Evolutionary conservation across 257 asterid genomes (phyloP).

Genomic region (Salvia splendens): DNA sequence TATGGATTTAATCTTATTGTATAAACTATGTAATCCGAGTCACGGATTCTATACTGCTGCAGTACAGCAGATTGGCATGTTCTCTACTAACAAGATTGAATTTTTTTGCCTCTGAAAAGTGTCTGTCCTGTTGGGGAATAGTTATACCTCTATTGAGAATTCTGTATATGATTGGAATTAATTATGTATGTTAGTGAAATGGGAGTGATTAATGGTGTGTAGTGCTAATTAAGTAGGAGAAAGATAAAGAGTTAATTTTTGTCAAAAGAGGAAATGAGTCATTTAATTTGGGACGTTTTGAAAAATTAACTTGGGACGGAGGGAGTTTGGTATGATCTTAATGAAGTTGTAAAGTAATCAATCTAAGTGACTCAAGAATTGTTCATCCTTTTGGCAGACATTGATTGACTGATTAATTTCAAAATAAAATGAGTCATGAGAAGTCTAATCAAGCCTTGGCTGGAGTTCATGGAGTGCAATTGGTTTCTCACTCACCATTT

Average conservation of each 20-base stretch:
- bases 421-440: constrained; percentile 54
- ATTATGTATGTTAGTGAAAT: background rate
- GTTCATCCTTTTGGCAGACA: constrained; percentile 57
- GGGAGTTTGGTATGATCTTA: background rate
- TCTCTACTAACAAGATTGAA: background rate
- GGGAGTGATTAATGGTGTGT: background rate
- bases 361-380: constrained; percentile 33
- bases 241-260: too few relatives aligned
- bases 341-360: constrained; percentile 10
- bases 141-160: too few relatives aligned
- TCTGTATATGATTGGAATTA: background rate
- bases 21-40: too few relatives aligned
- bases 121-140: too few relatives aligned
- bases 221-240: background rate
- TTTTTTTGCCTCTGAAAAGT: background rate
- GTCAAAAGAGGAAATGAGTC: too few relatives aligned
- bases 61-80: background rate
- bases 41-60: too few relatives aligned
- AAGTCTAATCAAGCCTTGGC: constrained; percentile 49
- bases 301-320: too few relatives aligned
- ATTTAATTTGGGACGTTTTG: too few relatives aligned
- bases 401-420: constrained; percentile 54
- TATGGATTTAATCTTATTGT: background rate
- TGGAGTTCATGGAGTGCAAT: constrained; percentile 69
- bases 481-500: constrained; percentile 64